phyloP scores from a whole-genome alignment of 352 stramenopile species.

The Thraustochytrium striatum region DNA sequence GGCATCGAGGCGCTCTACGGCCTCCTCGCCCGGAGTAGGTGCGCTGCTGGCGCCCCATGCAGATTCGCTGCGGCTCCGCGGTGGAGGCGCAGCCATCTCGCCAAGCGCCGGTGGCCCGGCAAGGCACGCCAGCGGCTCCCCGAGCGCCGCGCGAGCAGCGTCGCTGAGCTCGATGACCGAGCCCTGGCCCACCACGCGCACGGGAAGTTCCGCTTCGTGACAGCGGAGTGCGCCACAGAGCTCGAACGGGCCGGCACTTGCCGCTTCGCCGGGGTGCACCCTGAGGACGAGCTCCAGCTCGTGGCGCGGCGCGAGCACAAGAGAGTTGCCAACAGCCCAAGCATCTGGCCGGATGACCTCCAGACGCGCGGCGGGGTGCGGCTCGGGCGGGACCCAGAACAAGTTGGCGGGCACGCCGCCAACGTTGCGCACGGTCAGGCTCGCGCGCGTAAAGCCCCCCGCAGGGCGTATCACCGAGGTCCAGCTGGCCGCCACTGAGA shows the following conservation, averaged over 20 bases:
- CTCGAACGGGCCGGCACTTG: not conserved
- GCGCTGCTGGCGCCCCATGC: too few relatives aligned
- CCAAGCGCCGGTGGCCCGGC: too few relatives aligned
- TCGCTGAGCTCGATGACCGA: not conserved
- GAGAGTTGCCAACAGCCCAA: not conserved
- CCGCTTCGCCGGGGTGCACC: not conserved
- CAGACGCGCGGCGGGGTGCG: not conserved
- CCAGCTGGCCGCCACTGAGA: not conserved
- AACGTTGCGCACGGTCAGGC: not conserved
- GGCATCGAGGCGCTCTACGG: too few relatives aligned
- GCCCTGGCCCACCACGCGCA: not conserved
- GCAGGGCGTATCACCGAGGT: constrained; percentile 23
- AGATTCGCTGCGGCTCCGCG: too few relatives aligned
- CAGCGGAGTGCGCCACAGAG: not conserved
- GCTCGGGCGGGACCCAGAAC: not conserved
- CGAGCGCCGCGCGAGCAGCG: not conserved
- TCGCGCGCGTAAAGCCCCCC: not conserved
- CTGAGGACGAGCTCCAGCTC: not conserved
- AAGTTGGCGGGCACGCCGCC: not conserved
- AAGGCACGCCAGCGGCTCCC: too few relatives aligned
- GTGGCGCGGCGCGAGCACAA: not conserved
- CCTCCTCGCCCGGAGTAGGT: too few relatives aligned
- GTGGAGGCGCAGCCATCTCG: too few relatives aligned
- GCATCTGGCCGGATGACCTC: not conserved
- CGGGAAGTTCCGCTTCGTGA: not conserved